A percentile compares a stretch with the other conserved stretches of the same genome.
Conservation (phyloP, 2,329 filamentous ascomycete species). For the Calonectria henricotiae region DNA sequence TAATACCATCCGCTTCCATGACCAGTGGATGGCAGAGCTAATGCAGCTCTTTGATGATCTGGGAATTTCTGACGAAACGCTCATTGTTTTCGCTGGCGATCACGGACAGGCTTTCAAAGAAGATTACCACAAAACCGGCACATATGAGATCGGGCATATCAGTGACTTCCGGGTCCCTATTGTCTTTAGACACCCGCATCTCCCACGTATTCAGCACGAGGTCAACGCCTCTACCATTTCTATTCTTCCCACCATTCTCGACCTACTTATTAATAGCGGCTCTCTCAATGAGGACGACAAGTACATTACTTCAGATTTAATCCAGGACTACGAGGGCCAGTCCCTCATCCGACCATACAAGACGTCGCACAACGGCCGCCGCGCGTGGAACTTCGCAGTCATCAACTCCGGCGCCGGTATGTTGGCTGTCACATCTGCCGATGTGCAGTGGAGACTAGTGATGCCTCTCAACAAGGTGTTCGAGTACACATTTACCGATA, state of each 20-base stretch:
- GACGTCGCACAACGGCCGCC: slow-evolving; percentile 47
- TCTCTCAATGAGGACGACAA: slow-evolving; percentile 53
- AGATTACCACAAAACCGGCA: slow-evolving; percentile 53
- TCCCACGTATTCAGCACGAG: slow-evolving; percentile 55
- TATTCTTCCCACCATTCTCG: slow-evolving; percentile 58
- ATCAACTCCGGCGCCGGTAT: slow-evolving; percentile 57
- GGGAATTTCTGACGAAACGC: slow-evolving; percentile 56
- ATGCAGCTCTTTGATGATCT: slow-evolving; percentile 55
- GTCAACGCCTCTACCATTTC: slow-evolving; percentile 55
- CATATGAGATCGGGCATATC: slow-evolving; percentile 57
- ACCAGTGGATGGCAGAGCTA: slow-evolving; percentile 55
- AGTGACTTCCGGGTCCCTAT: slow-evolving; percentile 57
- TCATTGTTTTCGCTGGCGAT: slow-evolving; percentile 57
- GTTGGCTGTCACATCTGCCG: slow-evolving; percentile 54
- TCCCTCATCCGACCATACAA: slow-evolving; percentile 55
- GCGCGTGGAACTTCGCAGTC: slow-evolving; percentile 57
- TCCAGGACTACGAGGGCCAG: slow-evolving; percentile 57
- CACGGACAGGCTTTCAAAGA: slow-evolving; percentile 58
- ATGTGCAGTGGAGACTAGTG: slow-evolving; percentile 55
- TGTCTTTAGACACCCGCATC: slow-evolving; percentile 55
- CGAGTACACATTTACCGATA: slow-evolving; percentile 57
- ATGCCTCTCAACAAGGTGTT: slow-evolving; percentile 55
- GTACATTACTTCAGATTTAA: slow-evolving; percentile 51
- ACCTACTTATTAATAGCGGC: slow-evolving; percentile 56
- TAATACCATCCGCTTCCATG: slow-evolving; percentile 56